These are phyloP conservation scores for Actinomortierella ambigua DNA, from an alignment of 371 early-diverging fungal species.

Conservation along the genomic window DNA sequence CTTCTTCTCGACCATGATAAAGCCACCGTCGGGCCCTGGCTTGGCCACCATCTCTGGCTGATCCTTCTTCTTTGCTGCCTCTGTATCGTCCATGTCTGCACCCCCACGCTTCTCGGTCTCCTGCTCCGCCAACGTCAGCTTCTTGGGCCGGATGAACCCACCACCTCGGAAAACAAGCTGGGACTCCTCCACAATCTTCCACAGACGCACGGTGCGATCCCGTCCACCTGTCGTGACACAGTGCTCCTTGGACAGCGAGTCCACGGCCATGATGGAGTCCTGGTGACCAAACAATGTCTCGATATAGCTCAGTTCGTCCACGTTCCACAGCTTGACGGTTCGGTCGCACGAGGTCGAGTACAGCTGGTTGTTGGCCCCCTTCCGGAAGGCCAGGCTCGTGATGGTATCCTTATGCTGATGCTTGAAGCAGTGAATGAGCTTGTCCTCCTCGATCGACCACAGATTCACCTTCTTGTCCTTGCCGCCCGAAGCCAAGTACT, in stretches of 20 bases:
- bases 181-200: conserved; percentile 94
- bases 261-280: conserved; percentile 81
- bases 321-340: conserved; percentile 95
- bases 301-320: conserved; percentile 88
- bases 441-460: conserved; percentile 83
- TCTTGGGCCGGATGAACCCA: conserved; percentile 37
- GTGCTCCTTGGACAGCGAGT: conserved; percentile 82
- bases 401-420: conserved; percentile 91
- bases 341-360: conserved; percentile 93
- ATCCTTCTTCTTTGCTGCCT: too few species aligned
- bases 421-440: conserved; percentile 72
- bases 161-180: conserved; percentile 93
- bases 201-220: conserved; percentile 89
- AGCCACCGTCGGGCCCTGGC: conserved; percentile 21
- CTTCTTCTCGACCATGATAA: conserved; percentile 32
- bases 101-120: conserved; percentile 9
- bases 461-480: conserved; percentile 89
- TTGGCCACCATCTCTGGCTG: too few species aligned
- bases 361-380: conserved; percentile 78
- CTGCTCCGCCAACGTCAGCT: conserved; percentile 9
- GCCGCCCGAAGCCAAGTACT: conserved; percentile 87
- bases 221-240: conserved; percentile 94
- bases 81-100: conserved; percentile 15
- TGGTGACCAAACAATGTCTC: conserved; percentile 99
- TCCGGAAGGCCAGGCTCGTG: conserved; percentile 87